phyloP scores from a whole-genome alignment of 208 protist species.

The Trypanosoma vivax region DNA sequence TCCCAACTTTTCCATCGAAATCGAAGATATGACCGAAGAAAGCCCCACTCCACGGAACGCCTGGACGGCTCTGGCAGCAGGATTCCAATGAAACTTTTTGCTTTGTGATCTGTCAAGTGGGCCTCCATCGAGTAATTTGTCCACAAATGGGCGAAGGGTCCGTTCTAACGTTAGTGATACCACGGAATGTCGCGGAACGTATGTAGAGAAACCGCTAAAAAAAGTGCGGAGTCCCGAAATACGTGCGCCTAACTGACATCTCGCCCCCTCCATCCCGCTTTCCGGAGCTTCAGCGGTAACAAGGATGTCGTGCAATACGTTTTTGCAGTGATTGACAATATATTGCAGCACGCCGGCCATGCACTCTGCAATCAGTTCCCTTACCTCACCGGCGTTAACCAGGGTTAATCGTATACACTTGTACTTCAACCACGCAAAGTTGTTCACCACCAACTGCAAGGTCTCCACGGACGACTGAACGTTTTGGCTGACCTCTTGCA shows the following conservation, averaged over 20 bases:
- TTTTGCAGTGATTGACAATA: slow-evolving; percentile 5
- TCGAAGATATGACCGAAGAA: neutral
- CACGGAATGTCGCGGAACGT: slow-evolving; percentile 2
- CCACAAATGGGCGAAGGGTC: slow-evolving; percentile 5
- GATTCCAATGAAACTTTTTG: no score
- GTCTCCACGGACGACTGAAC: slow-evolving; percentile 2
- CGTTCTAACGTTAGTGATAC: slow-evolving; percentile 13
- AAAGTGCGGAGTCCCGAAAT: neutral
- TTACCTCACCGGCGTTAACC: neutral
- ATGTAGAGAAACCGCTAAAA: slow-evolving; percentile 2
- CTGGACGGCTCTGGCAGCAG: neutral
- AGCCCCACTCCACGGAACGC: neutral
- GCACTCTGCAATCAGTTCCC: slow-evolving; percentile 6
- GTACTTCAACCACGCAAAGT: slow-evolving; percentile 16
- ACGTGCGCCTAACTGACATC: neutral
- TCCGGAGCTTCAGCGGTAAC: neutral
- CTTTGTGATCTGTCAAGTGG: no score
- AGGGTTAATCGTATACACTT: slow-evolving; percentile 1
- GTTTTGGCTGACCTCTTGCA: neutral
- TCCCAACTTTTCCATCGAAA: neutral
- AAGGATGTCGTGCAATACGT: slow-evolving; percentile 11
- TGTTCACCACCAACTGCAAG: slow-evolving; percentile 12
- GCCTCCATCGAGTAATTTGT: slow-evolving; percentile 7
- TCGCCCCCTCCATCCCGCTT: neutral
- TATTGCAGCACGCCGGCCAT: slow-evolving; percentile 11